These are phyloP conservation scores for Setaria italica DNA, from an alignment of 202 grass and related monocot genomes.

Conservation along the genomic window DNA sequence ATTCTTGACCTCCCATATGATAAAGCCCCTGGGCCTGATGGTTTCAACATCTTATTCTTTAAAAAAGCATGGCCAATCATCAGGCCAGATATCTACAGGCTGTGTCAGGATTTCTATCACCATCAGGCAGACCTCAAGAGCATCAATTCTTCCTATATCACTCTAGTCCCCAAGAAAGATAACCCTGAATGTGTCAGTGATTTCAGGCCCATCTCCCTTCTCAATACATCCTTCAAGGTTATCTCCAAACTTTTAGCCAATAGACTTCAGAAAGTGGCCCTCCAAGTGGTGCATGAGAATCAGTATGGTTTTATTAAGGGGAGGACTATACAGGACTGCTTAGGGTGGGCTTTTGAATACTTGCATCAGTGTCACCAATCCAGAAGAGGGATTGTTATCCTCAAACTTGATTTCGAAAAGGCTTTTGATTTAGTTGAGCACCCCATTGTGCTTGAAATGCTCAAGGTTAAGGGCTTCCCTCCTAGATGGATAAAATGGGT, in stretches of 20 bases:
- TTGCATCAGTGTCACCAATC: too few species aligned
- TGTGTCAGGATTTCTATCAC: neutral
- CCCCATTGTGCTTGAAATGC: neutral
- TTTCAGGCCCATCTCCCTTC: neutral
- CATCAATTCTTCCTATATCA: neutral
- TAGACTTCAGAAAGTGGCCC: neutral
- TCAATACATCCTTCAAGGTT: neutral
- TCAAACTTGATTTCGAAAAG: neutral
- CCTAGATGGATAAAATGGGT: neutral
- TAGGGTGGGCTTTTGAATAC: neutral
- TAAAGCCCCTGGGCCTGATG: neutral
- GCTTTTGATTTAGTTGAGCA: neutral
- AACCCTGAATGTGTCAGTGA: too few species aligned
- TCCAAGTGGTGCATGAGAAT: too few species aligned
- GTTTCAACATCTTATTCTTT: neutral
- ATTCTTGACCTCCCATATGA: neutral
- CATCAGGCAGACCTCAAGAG: neutral
- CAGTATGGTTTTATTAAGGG: too few species aligned
- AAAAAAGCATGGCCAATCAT: neutral
- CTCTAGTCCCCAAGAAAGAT: too few species aligned
- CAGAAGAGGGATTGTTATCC: neutral
- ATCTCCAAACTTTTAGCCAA: neutral
- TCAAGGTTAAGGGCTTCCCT: neutral
- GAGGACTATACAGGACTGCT: too few species aligned
- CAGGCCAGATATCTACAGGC: rapidly evolving